Base-by-base conservation (phyloP, 1,284 basidiomycete genomes). In the Ceratobasidium sp. region DNA sequence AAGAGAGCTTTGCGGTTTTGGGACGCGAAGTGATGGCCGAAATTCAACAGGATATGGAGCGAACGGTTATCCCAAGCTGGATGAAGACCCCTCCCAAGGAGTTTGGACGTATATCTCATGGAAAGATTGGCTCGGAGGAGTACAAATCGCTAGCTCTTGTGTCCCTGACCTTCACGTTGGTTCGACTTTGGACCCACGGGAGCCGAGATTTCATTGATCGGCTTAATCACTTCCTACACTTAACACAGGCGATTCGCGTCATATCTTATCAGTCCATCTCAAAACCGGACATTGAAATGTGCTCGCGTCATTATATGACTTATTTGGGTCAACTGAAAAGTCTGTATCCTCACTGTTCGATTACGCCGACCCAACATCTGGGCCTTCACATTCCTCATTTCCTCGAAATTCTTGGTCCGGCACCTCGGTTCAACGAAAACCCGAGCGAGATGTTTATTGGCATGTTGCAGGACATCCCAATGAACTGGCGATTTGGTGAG, bases 121-220 rank as follows among this genome's bases (percentile, higher is more conserved):
- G 80, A 13, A 71, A 72, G 33, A 63, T 81, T 2, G 80, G 77
- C 46, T 79, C 81, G 2, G 72, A 81, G n/a, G 79, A 82, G 61
- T 82, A 80, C 76, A 61, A 77, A 15, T 69, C 69, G 1, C 13
- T 79, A 3, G 42, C 63, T 9, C 78, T 76, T 13, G 77, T 82
- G 0, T 77, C 80, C 23, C 26, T 81, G 3, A 67, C 69, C 1
- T 69, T 81, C 15, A 70, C 81, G 0, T 33, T 80, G 7, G 51
- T 80, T 46, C 63, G 64, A 0, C n/a, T 78, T n/a, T 80, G 79
- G 79, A 4, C 3, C 1, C 15, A 49, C 20, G 46, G 5, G n/a
- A 20, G 18, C 15, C 2, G 2, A 20, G n/a, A 63, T 4, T 44
- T 55, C 5, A 40, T 23, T 12, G n/a, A 44, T 15, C 20, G 42